Base-by-base conservation (phyloP, 768 basidiomycete species). In the Udeniomyces megalosporus region DNA sequence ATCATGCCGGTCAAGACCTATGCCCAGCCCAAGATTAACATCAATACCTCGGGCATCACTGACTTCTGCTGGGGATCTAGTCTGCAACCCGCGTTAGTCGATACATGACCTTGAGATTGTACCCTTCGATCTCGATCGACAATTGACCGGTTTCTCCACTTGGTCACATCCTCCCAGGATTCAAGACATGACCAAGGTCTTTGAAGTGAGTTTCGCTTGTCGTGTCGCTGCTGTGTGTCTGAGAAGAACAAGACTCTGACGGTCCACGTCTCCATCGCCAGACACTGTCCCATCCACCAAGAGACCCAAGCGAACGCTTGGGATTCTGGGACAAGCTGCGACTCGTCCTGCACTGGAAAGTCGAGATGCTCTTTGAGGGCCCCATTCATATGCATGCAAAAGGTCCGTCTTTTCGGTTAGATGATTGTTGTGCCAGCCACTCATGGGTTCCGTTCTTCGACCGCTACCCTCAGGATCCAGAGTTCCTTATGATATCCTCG, bases 1-100 rank as follows among this genome's bases (percentile, higher is more conserved):
- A 84, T 89, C 61, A 93, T 91, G 86, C 86, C 92, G 0, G 85
- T 92, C 68, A 97, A 97, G 74, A 87, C 84, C 8, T 95, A 92
- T 69, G 86, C 87, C 1, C 78, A 80, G 49, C 88, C 90, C 3
- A 73, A 75, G 14, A 79, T 96, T 67, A 77, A 78, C 22, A 79
- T 95, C 52, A 75, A 77, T n/a, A 81, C 84, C 4, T 74, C 79
- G 24, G 77, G 76, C 34, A 78, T 83, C 4, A 86, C 88, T 0
- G 80, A 83, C 42, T 80, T 95, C 65, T 81, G 84, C 17, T 97
- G 92, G 91, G 86, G 86, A 17, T 80, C 89, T 48, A 91, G 90
- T 66, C 87, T 89, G 66, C 80, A 81, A 49, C 84, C 90, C 20
- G 84, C 38, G 38, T 42, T 8, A 42, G 38, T 42, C 10, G n/a